Evolutionary conservation across 2,329 filamentous ascomycete species (phyloP).

Genomic region (Colletotrichum musae): DNA sequence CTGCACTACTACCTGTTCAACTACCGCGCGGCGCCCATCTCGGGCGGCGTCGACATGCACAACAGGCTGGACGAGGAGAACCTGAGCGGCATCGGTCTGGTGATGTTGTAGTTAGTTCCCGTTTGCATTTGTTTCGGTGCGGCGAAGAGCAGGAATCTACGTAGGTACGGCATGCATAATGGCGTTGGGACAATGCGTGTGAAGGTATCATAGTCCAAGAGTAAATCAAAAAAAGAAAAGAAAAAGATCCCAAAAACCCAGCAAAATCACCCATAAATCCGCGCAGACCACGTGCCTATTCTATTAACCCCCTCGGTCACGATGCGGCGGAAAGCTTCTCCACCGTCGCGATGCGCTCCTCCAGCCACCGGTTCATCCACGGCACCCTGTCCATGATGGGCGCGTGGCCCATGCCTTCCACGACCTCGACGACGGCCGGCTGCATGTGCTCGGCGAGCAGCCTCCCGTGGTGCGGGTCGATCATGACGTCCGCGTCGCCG

Average conservation of each 20-base stretch:
- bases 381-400: conserved; percentile 78
- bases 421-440: conserved; percentile 73
- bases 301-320: not conserved
- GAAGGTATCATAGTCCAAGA: conserved; percentile 36
- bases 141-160: not conserved
- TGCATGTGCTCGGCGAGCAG: conserved; percentile 76
- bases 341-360: conserved; percentile 68
- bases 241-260: conserved; percentile 4
- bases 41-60: conserved; percentile 85
- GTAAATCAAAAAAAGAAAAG: conserved; percentile 11
- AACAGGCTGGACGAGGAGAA: conserved; percentile 84
- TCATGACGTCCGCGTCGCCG: conserved; percentile 84
- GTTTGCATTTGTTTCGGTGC: conserved; percentile 26
- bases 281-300: not conserved
- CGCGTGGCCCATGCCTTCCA: conserved; percentile 83
- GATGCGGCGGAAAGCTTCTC: conserved; percentile 55
- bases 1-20: conserved; percentile 99
- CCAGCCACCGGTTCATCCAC: conserved; percentile 78
- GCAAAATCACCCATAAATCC: conserved; percentile 6
- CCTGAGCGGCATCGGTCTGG: conserved; percentile 90
- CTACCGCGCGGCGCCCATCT: conserved; percentile 88
- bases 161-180: conserved; percentile 23
- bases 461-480: conserved; percentile 78
- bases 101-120: conserved; percentile 70
- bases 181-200: conserved; percentile 20